Conservation (phyloP, 257 asterid species). For the Solanum arcanum region DNA sequence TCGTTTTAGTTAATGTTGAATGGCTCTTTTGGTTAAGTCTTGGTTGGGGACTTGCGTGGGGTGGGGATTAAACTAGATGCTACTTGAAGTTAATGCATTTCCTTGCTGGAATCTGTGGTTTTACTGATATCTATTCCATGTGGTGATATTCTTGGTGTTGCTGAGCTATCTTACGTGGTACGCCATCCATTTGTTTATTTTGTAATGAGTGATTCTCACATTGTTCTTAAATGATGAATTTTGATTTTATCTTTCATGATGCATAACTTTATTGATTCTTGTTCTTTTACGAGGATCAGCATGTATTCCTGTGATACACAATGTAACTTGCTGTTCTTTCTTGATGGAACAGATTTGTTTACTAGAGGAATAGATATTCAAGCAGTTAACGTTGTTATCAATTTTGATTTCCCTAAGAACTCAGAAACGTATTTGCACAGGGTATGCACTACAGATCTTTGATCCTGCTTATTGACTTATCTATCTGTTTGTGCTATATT, state of each 20-base stretch:
- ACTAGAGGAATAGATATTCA: constrained; percentile 90
- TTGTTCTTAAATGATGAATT: not conserved
- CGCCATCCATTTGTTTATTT: not conserved
- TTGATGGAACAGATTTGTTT: constrained; percentile 48
- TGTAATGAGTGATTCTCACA: not conserved
- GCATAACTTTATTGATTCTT: not conserved
- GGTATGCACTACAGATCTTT: constrained; percentile 30
- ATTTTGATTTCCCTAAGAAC: constrained; percentile 78
- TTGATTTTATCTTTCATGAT: not conserved
- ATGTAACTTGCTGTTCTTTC: not conserved
- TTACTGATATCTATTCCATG: not conserved
- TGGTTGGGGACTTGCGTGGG: not conserved
- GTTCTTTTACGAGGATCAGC: not conserved
- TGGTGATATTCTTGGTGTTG: not conserved
- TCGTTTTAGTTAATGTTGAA: not conserved
- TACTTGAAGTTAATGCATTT: not conserved
- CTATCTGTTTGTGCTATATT: not conserved
- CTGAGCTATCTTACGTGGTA: not conserved
- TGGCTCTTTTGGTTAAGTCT: not conserved
- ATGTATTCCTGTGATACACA: not conserved
- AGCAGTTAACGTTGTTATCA: constrained; percentile 82
- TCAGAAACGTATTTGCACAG: constrained; percentile 83
- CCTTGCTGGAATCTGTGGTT: not conserved
- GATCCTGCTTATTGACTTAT: not conserved
- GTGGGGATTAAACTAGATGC: not conserved